Conservation (phyloP, 1,284 basidiomycete species). For the Mycosarcoma mackinlayi region DNA sequence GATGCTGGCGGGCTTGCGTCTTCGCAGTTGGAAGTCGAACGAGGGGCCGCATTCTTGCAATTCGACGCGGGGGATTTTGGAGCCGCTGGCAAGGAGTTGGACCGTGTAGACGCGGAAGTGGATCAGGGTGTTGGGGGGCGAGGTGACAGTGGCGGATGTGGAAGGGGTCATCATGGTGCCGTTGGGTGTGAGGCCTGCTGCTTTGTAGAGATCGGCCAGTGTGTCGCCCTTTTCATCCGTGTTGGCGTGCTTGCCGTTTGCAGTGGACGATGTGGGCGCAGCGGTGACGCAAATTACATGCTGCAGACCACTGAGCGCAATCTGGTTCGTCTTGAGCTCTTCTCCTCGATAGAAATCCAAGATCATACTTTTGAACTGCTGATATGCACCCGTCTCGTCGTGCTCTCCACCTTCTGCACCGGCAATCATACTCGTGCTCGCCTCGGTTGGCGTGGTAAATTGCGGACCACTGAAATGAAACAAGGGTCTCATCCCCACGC, state of each 20-base stretch:
- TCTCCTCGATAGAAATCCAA: constrained; percentile 85
- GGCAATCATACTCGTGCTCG: constrained; percentile 31
- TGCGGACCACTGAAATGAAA: constrained; percentile 87
- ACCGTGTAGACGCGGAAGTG: constrained; percentile 90
- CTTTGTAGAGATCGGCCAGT: constrained; percentile 56
- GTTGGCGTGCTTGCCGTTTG: constrained; percentile 4
- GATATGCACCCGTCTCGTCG: constrained; percentile 56
- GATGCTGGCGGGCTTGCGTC: constrained; percentile 79
- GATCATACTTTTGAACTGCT: constrained; percentile 84
- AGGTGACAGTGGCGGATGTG: constrained; percentile 66
- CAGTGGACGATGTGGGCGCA: constrained; percentile 29
- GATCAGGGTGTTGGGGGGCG: constrained; percentile 76
- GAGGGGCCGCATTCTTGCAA: constrained; percentile 90
- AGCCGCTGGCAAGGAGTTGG: constrained; percentile 76
- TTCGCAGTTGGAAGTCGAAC: constrained; percentile 83
- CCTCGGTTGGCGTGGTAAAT: constrained; percentile 68
- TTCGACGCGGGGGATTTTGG: constrained; percentile 72
- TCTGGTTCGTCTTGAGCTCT: constrained; percentile 78
- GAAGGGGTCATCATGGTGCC: constrained; percentile 69
- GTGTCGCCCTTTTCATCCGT: constrained; percentile 12
- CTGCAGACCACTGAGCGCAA: constrained; percentile 84
- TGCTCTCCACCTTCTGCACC: constrained; percentile 41
- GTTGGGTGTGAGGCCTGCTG: constrained; percentile 52
- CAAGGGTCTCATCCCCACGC: constrained; percentile 89
- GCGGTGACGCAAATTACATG: constrained; percentile 78